Percentiles rank a stretch among this genome's conserved stretches.
Evolutionary conservation across 805 yeast species (phyloP).

Genomic region (Zygosaccharomyces bisporus): DNA sequence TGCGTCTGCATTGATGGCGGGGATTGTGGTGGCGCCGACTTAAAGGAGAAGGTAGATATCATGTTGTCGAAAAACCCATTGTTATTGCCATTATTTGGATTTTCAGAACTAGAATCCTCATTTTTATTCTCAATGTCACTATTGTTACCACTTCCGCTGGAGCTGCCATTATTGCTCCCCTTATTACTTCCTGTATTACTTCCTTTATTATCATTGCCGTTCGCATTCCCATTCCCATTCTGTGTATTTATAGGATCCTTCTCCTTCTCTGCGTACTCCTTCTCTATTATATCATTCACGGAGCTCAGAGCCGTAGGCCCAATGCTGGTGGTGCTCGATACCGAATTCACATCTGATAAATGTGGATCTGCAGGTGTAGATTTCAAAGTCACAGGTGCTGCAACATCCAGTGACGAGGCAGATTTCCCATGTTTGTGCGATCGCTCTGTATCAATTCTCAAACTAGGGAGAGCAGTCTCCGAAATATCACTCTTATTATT

Average conservation of each 20-base stretch:
- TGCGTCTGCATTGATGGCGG: constrained; percentile 5
- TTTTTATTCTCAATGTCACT: background rate
- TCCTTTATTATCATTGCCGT: background rate
- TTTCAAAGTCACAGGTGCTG: constrained; percentile 20
- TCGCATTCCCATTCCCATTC: background rate
- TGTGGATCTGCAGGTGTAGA: constrained; percentile 33
- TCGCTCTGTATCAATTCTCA: background rate
- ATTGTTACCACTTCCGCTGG: background rate
- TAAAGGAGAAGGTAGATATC: constrained; percentile 21
- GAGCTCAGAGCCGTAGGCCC: constrained; percentile 20
- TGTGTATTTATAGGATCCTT: background rate
- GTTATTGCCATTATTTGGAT: background rate
- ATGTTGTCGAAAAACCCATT: constrained; percentile 25
- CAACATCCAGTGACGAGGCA: constrained; percentile 14
- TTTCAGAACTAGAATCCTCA: background rate
- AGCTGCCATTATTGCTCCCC: background rate
- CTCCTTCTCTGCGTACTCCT: constrained; percentile 6
- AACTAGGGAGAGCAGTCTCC: background rate
- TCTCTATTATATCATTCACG: constrained; percentile 21
- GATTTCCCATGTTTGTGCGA: constrained; percentile 13
- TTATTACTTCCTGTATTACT: background rate
- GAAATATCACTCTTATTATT: background rate
- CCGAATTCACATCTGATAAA: constrained; percentile 24
- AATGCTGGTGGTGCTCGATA: constrained; percentile 18
- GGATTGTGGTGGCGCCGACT: constrained; percentile 7